Percentiles rank a stretch among this genome's conserved stretches.
phyloP scores from a whole-genome alignment of 768 basidiomycete genomes.

The Auricularia sp. region DNA sequence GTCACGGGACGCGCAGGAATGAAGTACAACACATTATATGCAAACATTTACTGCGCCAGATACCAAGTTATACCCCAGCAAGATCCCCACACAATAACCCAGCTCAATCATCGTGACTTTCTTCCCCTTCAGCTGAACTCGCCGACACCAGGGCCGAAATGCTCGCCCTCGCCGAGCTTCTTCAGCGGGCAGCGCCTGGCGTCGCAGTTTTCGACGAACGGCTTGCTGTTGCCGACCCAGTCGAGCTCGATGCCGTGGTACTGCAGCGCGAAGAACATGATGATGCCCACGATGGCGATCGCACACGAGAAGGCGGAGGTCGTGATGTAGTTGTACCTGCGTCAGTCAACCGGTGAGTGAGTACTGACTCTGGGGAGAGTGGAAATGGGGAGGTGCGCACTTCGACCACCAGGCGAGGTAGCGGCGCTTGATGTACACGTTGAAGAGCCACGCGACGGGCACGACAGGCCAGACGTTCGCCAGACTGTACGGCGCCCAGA shows the following conservation, averaged over 20 bases:
- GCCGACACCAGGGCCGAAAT: constrained; percentile 15
- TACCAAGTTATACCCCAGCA: too few relatives aligned
- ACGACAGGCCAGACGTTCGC: constrained; percentile 17
- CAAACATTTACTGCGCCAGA: too few relatives aligned
- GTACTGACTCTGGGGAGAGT: not conserved
- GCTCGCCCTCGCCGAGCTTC: constrained; percentile 11
- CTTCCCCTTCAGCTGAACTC: not conserved
- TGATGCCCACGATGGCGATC: constrained; percentile 26
- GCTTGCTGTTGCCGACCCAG: constrained; percentile 24
- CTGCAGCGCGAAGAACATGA: constrained; percentile 29
- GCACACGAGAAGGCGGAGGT: constrained; percentile 24
- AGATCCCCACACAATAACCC: too few relatives aligned
- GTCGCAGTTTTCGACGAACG: constrained; percentile 8
- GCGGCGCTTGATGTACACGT: constrained; percentile 16
- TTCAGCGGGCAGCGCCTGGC: constrained; percentile 12
- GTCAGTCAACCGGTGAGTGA: not conserved
- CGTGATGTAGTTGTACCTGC: constrained; percentile 25
- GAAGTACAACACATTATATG: too few relatives aligned
- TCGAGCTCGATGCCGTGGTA: constrained; percentile 17
- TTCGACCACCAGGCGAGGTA: constrained; percentile 23
- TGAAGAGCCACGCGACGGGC: constrained; percentile 16
- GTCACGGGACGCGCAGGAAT: too few relatives aligned
- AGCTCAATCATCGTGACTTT: too few relatives aligned
- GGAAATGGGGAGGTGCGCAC: not conserved
- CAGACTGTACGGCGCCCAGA: constrained; percentile 16